Percentiles rank a stretch among this genome's conserved stretches.
These are phyloP conservation scores for Pouteria glomerata DNA, from an alignment of 148 eudicot genomes.

Conservation along the genomic window DNA sequence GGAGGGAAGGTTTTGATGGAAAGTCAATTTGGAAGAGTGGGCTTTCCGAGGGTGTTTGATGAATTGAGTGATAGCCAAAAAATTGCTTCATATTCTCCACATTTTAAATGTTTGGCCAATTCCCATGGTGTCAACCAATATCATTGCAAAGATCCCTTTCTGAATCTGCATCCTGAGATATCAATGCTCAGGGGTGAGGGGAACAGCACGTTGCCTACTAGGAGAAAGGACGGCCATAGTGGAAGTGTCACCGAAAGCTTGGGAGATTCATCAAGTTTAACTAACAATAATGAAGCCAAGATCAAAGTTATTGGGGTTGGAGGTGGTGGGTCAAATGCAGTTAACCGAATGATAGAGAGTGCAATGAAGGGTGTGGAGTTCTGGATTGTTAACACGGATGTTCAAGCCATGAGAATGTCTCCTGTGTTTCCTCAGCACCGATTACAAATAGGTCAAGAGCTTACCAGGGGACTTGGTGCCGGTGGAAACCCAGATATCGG, in stretches of 20 bases:
- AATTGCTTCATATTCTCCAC: slow-evolving; percentile 25
- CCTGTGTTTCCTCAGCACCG: slow-evolving; percentile 82
- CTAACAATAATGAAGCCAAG: slow-evolving; percentile 64
- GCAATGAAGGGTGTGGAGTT: slow-evolving; percentile 94
- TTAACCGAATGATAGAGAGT: slow-evolving; percentile 96
- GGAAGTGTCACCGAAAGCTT: slow-evolving; percentile 53
- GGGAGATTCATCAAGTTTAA: slow-evolving; percentile 36
- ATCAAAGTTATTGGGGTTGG: slow-evolving; percentile 98
- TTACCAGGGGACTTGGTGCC: slow-evolving; percentile 95
- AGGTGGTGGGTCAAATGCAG: slow-evolving; percentile 99
- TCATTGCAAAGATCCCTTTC: slow-evolving; percentile 65
- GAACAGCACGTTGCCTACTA: slow-evolving; percentile 30
- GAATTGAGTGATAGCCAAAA: slow-evolving; percentile 36
- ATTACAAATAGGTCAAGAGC: slow-evolving; percentile 91
- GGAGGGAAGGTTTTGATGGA: slow-evolving; percentile 34
- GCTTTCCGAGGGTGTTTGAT: slow-evolving; percentile 38
- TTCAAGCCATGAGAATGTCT: slow-evolving; percentile 95
- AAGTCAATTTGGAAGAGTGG: slow-evolving; percentile 23
- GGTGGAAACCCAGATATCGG: slow-evolving; percentile 98
- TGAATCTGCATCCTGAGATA: slow-evolving; percentile 80
- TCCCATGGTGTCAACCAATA: slow-evolving; percentile 49
- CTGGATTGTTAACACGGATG: slow-evolving; percentile 94
- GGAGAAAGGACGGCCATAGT: slow-evolving; percentile 44
- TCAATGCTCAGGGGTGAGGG: slow-evolving; percentile 88
- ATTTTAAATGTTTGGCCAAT: slow-evolving; percentile 50